Evolutionary conservation across 1,139 yeast genomes (phyloP).

Genomic region (Trichomonascaceae sp.): DNA sequence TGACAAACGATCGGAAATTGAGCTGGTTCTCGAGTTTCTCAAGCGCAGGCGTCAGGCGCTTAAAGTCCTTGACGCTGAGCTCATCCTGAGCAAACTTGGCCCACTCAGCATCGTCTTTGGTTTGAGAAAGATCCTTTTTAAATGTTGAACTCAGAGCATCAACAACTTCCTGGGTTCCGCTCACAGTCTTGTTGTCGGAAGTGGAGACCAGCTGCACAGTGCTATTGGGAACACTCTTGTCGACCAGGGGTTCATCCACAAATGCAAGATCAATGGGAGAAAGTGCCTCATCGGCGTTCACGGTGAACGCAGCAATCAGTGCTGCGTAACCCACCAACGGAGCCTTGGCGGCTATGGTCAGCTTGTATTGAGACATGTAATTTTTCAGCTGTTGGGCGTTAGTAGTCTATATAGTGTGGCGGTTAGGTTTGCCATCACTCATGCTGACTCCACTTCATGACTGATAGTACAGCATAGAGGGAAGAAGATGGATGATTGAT

Average conservation of each 20-base stretch:
- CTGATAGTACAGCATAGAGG: too few relatives aligned
- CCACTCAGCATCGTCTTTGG: slow-evolving; percentile 34
- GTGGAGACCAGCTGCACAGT: slow-evolving; percentile 32
- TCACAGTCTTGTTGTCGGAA: slow-evolving; percentile 31
- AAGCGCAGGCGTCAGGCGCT: slow-evolving; percentile 62
- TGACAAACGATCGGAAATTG: slow-evolving; percentile 69
- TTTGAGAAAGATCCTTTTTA: slow-evolving; percentile 24
- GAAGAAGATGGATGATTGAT: too few relatives aligned
- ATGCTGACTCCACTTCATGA: too few relatives aligned
- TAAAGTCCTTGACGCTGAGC: slow-evolving; percentile 74
- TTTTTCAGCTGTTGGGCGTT: too few relatives aligned
- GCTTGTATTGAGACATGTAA: slow-evolving; percentile 15
- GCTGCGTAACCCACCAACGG: slow-evolving; percentile 71
- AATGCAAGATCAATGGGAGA: slow-evolving; percentile 47
- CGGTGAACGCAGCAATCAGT: slow-evolving; percentile 62
- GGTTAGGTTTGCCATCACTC: too few relatives aligned
- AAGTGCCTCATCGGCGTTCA: slow-evolving; percentile 40
- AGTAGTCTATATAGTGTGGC: too few relatives aligned
- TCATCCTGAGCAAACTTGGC: slow-evolving; percentile 52
- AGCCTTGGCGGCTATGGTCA: slow-evolving; percentile 77
- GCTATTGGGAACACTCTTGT: slow-evolving; percentile 23
- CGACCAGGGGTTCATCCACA: slow-evolving; percentile 29
- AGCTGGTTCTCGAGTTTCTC: slow-evolving; percentile 73
- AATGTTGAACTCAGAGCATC: slow-evolving; percentile 34
- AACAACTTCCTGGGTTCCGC: slow-evolving; percentile 35